Conservation (phyloP, 176 grass and related monocot species). For the Musa acuminata region DNA sequence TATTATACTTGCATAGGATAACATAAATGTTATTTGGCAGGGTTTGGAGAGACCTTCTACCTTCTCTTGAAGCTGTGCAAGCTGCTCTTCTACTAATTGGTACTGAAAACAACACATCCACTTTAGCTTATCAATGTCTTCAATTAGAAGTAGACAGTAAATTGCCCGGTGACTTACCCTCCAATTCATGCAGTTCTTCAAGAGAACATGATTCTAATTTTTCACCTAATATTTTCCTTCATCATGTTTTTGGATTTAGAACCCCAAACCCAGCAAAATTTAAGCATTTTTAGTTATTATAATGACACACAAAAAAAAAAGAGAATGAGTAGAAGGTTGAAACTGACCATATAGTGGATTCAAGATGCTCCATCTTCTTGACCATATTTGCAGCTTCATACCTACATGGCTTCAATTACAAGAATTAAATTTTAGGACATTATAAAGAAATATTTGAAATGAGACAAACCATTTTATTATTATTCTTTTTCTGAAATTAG, state of each 20-base stretch:
- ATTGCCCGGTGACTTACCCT: conserved; percentile 17
- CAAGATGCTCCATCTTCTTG: conserved; percentile 52
- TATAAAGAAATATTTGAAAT: not conserved
- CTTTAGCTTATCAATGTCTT: not conserved
- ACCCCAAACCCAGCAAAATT: not conserved
- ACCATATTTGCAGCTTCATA: conserved; percentile 37
- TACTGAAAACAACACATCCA: conserved; percentile 25
- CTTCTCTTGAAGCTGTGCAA: conserved; percentile 40
- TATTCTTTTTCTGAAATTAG: not conserved
- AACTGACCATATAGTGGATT: conserved; percentile 43
- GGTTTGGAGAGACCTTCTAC: conserved; percentile 9
- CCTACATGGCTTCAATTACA: conserved; percentile 44
- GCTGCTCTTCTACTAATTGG: conserved; percentile 36
- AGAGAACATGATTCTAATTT: conserved; percentile 50
- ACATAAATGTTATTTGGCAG: not conserved
- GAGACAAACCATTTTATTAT: not conserved
- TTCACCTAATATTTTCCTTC: conserved; percentile 51
- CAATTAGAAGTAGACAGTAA: not conserved
- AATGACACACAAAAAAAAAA: not conserved
- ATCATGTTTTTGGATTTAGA: not conserved
- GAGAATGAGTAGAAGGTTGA: not conserved
- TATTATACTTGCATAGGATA: not conserved
- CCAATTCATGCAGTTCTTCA: conserved; percentile 50
- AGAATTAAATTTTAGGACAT: not conserved
- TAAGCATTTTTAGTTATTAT: not conserved